phyloP scores from a whole-genome alignment of 2,329 filamentous ascomycete species.

The Beauveria varroae region DNA sequence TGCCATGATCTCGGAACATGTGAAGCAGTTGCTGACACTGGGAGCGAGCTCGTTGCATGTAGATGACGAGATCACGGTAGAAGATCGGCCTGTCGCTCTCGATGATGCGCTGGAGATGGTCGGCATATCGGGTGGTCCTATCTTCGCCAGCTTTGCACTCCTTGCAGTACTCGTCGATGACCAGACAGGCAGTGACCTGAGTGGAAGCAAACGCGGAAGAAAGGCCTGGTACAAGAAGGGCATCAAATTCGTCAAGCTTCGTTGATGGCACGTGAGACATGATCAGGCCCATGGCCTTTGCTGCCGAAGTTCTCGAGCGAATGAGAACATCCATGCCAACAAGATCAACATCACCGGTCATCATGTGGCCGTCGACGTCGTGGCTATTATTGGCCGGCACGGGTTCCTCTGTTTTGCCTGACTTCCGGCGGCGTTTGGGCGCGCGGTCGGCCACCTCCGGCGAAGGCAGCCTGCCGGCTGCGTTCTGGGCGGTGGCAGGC shows the following conservation, averaged over 20 bases:
- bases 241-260: slow-evolving; percentile 56
- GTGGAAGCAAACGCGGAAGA: slow-evolving; percentile 73
- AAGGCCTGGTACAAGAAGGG: slow-evolving; percentile 57
- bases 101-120: slow-evolving; percentile 64
- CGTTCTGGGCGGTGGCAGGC: slow-evolving; percentile 35
- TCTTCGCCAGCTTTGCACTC: slow-evolving; percentile 38
- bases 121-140: slow-evolving; percentile 43
- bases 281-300: slow-evolving; percentile 76
- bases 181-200: slow-evolving; percentile 73
- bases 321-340: slow-evolving; percentile 85
- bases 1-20: slow-evolving; percentile 85
- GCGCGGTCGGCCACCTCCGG: slow-evolving; percentile 53
- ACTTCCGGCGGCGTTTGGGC: slow-evolving; percentile 72
- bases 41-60: slow-evolving; percentile 79
- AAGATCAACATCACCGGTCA: slow-evolving; percentile 91
- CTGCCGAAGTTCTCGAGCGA: slow-evolving; percentile 80
- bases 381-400: slow-evolving; percentile 62
- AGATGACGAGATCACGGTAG: slow-evolving; percentile 86
- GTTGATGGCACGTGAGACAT: slow-evolving; percentile 68
- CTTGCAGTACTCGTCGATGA: slow-evolving; percentile 83
- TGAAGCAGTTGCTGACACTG: slow-evolving; percentile 88
- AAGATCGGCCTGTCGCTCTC: slow-evolving; percentile 73
- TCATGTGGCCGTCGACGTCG: slow-evolving; percentile 96
- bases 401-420: slow-evolving; percentile 70
- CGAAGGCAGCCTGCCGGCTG: slow-evolving; percentile 41